Evolutionary conservation across 2,329 filamentous ascomycete species (phyloP).

Genomic region (Phialemoniopsis sp.): DNA sequence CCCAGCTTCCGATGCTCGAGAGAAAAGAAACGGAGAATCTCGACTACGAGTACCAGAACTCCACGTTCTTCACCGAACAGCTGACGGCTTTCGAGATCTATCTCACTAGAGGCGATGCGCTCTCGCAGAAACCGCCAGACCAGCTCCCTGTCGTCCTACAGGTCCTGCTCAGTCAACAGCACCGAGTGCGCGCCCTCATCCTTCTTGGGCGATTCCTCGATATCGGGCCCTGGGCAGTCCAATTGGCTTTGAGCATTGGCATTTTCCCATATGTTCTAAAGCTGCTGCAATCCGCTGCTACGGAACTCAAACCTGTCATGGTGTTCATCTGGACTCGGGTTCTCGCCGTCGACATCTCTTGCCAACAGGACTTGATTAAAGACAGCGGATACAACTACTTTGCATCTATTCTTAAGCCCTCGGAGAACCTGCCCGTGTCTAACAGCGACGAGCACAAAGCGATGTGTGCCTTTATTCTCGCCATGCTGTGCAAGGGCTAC

Average conservation of each 20-base stretch:
- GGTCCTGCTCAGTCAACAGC: slow-evolving; percentile 91
- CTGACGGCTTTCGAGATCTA: slow-evolving; percentile 97
- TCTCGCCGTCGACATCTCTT: slow-evolving; percentile 89
- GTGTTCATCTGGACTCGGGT: slow-evolving; percentile 99
- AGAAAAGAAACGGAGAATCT: slow-evolving; percentile 68
- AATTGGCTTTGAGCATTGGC: slow-evolving; percentile 92
- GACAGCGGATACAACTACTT: slow-evolving; percentile 98
- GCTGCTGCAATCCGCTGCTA: slow-evolving; percentile 87
- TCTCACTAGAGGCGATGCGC: slow-evolving; percentile 73
- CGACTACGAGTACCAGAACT: slow-evolving; percentile 91
- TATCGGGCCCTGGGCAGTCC: slow-evolving; percentile 96
- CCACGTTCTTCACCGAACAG: slow-evolving; percentile 94
- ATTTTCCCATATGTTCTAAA: slow-evolving; percentile 99
- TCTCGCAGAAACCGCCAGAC: slow-evolving; percentile 83
- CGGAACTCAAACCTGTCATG: slow-evolving; percentile 96
- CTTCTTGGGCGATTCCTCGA: slow-evolving; percentile 91
- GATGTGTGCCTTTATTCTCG: slow-evolving; percentile 97
- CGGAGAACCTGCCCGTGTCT: slow-evolving; percentile 76
- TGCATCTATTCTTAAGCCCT: slow-evolving; percentile 83
- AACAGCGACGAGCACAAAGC: slow-evolving; percentile 94
- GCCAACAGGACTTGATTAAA: slow-evolving; percentile 90
- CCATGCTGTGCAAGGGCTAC: slow-evolving; percentile 95
- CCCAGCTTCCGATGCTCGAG: slow-evolving; percentile 83
- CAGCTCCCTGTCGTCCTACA: slow-evolving; percentile 95
- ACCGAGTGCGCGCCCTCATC: slow-evolving; percentile 85